Evolutionary conservation across 208 protist genomes (phyloP), one percentile per base, ranked within the genome.

Genomic region (Leishmania lainsoni): DNA sequence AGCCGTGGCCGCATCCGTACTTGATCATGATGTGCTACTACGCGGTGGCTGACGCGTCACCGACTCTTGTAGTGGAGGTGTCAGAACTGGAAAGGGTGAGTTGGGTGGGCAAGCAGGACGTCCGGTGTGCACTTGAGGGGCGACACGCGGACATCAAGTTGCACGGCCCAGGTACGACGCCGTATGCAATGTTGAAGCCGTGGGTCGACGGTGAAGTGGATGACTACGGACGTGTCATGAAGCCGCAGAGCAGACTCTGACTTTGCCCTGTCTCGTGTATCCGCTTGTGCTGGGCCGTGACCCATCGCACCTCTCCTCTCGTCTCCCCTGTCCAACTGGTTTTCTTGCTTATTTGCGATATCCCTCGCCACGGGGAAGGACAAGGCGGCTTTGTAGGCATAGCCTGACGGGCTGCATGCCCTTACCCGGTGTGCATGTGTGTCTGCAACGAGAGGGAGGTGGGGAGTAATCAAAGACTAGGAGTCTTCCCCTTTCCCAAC

Each of bases 1-100:
- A 93, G 84, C 87, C 89, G 29, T 93, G 84, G 69, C 89, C 89
- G 32, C 90, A 82, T 70, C 87, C 88, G 0, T 81, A 84, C 52
- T 54, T 86, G 81, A 63, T 94, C 48, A 94, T 94, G 91, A 35
- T 84, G 45, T 80, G 81, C 81, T 94, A 90, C 84, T 92, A 94
- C 80, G 91, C 87, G 39, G 77, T 92, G 39, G 89, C 87, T 0
- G 76, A 80, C 1, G 42, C 76, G 17, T 78, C 63, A 10, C 54
- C 79, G 35, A 63, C 3, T 1, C 74, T 94, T 0, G 66, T 79
- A 3, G 75, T 84, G 29, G 80, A 94, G 79, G 81, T 79, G 22
- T 72, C 58, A 2, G 91, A 92, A 75, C 77, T 94, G 26, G 72
- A 83, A 51, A 81, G 83, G 61, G 89, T 94, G 75, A 58, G 56